These are phyloP conservation scores for Pestalotiopsis sp. DNA, from an alignment of 2,329 filamentous ascomycete genomes.

Conservation along the genomic window DNA sequence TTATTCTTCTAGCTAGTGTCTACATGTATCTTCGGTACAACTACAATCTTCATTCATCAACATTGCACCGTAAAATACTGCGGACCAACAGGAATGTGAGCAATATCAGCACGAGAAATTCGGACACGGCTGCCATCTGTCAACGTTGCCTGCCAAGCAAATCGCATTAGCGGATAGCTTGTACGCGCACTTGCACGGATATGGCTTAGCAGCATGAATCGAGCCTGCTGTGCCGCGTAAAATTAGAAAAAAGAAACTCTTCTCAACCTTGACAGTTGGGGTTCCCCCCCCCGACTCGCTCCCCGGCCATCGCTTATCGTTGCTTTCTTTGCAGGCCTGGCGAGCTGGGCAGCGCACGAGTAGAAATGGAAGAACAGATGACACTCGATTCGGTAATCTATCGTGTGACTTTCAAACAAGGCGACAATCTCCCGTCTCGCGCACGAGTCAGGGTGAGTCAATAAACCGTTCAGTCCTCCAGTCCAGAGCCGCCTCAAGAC, in stretches of 20 bases:
- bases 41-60: neutral
- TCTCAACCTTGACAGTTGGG: neutral
- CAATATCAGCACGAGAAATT: neutral
- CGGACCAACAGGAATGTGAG: neutral
- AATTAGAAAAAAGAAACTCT: neutral
- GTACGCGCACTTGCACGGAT: neutral
- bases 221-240: neutral
- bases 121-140: neutral
- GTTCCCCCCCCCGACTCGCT: neutral
- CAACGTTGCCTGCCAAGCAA: neutral
- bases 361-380: neutral
- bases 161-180: neutral
- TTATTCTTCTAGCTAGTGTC: too few species aligned
- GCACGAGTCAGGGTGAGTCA: neutral
- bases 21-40: too few species aligned
- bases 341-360: neutral
- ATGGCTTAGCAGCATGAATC: neutral
- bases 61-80: neutral
- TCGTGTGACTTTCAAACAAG: neutral
- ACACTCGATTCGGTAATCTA: neutral
- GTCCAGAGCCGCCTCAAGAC: neutral
- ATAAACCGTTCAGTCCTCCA: neutral
- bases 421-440: neutral
- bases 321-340: neutral
- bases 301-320: neutral